phyloP scores from a whole-genome alignment of 177 flowering plant genomes.

The Vitis hybrid region DNA sequence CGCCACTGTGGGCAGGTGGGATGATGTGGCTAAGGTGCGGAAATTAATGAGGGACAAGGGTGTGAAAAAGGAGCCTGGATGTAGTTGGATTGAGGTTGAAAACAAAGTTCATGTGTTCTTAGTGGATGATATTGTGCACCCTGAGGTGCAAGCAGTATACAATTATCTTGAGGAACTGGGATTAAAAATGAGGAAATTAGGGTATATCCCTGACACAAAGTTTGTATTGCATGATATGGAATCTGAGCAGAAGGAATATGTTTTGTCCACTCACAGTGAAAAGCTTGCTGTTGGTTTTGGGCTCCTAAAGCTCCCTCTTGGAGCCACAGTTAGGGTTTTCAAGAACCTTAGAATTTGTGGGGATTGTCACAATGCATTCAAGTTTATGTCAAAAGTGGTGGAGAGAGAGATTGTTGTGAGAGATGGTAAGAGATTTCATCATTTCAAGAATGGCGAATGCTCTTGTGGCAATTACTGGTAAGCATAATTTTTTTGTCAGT shows the following conservation, averaged over 20 bases:
- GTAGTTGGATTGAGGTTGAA: conserved; percentile 63
- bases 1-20: conserved; percentile 43
- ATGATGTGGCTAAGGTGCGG: conserved; percentile 49
- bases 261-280: conserved; percentile 60
- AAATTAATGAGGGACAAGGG: conserved; percentile 58
- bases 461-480: too few relatives aligned
- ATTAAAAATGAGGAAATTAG: conserved; percentile 43
- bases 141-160: conserved; percentile 44
- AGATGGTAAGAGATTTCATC: too few relatives aligned
- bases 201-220: conserved; percentile 57
- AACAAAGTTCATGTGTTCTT: conserved; percentile 54
- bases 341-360: neutral
- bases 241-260: conserved; percentile 45
- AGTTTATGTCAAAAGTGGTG: too few relatives aligned
- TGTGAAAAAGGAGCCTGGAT: conserved; percentile 67
- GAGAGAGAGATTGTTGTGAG: too few relatives aligned
- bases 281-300: conserved; percentile 55
- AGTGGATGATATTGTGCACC: conserved; percentile 51
- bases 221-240: conserved; percentile 51
- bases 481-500: too few relatives aligned
- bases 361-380: too few relatives aligned
- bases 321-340: conserved; percentile 5
- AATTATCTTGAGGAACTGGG: conserved; percentile 42
- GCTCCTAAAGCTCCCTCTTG: neutral
- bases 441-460: too few relatives aligned